Base-by-base conservation (phyloP, 2,329 filamentous ascomycete species). In the Trichoderma gracile region DNA sequence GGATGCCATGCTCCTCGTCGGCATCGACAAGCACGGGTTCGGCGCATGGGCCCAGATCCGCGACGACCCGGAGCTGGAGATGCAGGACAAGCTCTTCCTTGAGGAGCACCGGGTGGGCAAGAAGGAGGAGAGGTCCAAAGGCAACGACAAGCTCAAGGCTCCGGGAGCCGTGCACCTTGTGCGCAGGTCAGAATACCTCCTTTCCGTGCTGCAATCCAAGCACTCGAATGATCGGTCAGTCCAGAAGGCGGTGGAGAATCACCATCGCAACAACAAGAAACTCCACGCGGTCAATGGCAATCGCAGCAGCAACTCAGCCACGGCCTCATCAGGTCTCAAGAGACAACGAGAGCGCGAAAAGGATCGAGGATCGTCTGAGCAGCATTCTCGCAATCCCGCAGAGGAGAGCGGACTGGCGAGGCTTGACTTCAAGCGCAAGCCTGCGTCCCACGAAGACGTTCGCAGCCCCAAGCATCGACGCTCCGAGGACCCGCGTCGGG, bases 31-130 rank as follows among this genome's bases (percentile, higher is more conserved):
- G 63, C 94, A 99, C 73, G 95, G 95, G 2, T 98, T 97, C 73
- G 96, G 96, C 64, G 93, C 94, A 3, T 99, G 95, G 95, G 86
- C 89, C 1, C 90, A 93, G 70, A 98, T 99, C 71, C 89, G 95
- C 7, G 95, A 99, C 70, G 95, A 99, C 73, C 79, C 86, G 1
- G 93, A 97, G 38, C 85, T 99, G 23, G 90, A 88, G 9, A 88
- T 99, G 79, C 80, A 82, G 1, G 93, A 97, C 71, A 98, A 97
- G 73, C 91, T 98, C 74, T 99, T 96, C 79, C 80, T 99, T 1
- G 95, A 99, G 74, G 96, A 99, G 76, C 93, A 98, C 75, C 90
- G 94, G n/a, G 94, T 98, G 19, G 95, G 96, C 76, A 95, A 96
- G 79, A 98, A 98, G 75, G 93, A 95, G 72, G 93, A 97, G 76